Evolutionary conservation across 768 basidiomycete genomes (phyloP).

Genomic region (Suillus discolor): DNA sequence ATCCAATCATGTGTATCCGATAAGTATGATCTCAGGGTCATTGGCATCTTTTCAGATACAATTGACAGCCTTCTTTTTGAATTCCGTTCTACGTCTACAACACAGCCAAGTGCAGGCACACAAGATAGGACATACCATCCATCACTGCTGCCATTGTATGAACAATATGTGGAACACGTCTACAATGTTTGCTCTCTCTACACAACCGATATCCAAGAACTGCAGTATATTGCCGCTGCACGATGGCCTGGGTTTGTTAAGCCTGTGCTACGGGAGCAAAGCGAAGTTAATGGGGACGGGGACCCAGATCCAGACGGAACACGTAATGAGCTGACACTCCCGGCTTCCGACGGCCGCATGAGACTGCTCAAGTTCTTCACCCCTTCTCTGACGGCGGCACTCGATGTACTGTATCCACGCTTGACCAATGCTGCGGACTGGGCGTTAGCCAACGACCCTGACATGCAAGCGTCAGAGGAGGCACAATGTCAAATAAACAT

Average conservation of each 20-base stretch:
- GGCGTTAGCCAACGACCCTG: conserved; percentile 54
- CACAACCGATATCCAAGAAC: conserved; percentile 66
- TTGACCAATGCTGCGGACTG: conserved; percentile 65
- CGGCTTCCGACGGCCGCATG: conserved; percentile 62
- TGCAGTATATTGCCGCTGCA: conserved; percentile 75
- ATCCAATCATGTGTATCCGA: not conserved
- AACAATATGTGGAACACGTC: conserved; percentile 61
- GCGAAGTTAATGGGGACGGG: conserved; percentile 22
- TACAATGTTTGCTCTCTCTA: conserved; percentile 65
- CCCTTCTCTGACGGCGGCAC: conserved; percentile 58
- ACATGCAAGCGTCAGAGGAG: conserved; percentile 15
- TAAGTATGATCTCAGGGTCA: not conserved
- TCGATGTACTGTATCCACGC: conserved; percentile 72
- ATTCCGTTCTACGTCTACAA: conserved; percentile 30
- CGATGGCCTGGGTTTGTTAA: conserved; percentile 81
- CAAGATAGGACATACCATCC: conserved; percentile 50
- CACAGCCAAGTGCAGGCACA: conserved; percentile 8
- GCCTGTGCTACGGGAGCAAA: conserved; percentile 60
- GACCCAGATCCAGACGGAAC: conserved; percentile 21
- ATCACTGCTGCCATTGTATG: conserved; percentile 57
- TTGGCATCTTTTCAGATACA: conserved; percentile 26
- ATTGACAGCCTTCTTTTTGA: conserved; percentile 41
- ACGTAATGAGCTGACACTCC: conserved; percentile 36
- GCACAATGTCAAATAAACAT: conserved; percentile 3
- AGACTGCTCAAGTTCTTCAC: conserved; percentile 67